These are phyloP conservation scores for Dendrostoma leiphaemia DNA, from an alignment of 2,329 filamentous ascomycete species.

Conservation along the genomic window DNA sequence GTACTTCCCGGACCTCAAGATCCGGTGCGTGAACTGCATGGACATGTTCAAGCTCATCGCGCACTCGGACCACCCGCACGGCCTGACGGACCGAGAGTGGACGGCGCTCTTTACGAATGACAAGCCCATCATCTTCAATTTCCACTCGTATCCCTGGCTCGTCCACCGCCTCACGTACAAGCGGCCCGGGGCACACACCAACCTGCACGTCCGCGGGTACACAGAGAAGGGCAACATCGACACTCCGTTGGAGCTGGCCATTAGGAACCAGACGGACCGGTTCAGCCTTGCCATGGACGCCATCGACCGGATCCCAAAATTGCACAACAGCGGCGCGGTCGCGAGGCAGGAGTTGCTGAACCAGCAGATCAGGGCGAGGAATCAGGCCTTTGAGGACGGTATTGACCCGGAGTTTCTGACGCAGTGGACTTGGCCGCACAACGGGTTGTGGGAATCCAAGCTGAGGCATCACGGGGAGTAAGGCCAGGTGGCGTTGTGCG, in stretches of 20 bases:
- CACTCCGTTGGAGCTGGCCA: conserved; percentile 74
- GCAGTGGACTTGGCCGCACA: conserved; percentile 64
- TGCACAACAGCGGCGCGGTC: conserved; percentile 62
- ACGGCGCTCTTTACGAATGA: conserved; percentile 67
- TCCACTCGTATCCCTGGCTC: conserved; percentile 81
- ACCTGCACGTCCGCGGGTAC: conserved; percentile 75
- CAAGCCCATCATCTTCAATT: conserved; percentile 77
- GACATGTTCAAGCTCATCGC: conserved; percentile 80
- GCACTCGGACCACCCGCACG: conserved; percentile 69
- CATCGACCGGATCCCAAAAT: conserved; percentile 62
- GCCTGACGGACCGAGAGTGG: conserved; percentile 66
- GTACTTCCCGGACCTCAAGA: conserved; percentile 68
- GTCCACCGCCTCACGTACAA: conserved; percentile 76
- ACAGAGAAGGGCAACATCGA: conserved; percentile 84
- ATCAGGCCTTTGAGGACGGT: conserved; percentile 67
- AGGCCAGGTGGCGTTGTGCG: too few relatives aligned
- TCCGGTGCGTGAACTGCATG: conserved; percentile 77
- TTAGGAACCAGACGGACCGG: conserved; percentile 74
- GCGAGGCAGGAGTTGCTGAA: conserved; percentile 64
- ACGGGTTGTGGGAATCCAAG: conserved; percentile 36
- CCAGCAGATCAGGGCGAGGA: conserved; percentile 61
- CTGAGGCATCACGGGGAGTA: conserved; percentile 2
- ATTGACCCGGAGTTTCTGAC: conserved; percentile 66
- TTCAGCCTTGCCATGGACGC: conserved; percentile 76
- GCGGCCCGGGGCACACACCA: conserved; percentile 59